Percentiles rank a stretch among this genome's conserved stretches.
These are phyloP conservation scores for Lentinula aciculospora DNA, from an alignment of 768 basidiomycete species.

Conservation along the genomic window DNA sequence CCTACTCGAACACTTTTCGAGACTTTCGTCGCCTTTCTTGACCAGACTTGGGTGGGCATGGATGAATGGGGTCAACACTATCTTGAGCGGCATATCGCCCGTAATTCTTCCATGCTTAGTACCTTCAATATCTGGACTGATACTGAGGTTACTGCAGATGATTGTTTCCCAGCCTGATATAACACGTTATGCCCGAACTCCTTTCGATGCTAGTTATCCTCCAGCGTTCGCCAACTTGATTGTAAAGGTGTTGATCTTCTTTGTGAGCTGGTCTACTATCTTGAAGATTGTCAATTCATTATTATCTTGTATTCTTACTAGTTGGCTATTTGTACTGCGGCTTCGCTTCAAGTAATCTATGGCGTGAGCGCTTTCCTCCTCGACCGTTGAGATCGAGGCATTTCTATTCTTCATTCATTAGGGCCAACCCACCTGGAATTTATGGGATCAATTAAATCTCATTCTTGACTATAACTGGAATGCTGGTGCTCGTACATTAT, in stretches of 20 bases:
- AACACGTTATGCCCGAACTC: conserved; percentile 15
- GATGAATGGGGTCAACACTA: conserved; percentile 12
- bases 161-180: background rate
- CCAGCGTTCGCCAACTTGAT: conserved; percentile 15
- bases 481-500: conserved; percentile 14
- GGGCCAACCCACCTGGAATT: background rate
- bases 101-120: conserved; percentile 9
- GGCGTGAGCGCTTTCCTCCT: conserved; percentile 5
- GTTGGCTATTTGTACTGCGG: conserved; percentile 16
- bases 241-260: conserved; percentile 9
- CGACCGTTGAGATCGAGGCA: conserved; percentile 1
- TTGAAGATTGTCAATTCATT: background rate
- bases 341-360: conserved; percentile 13
- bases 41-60: conserved; percentile 5
- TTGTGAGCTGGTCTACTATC: background rate
- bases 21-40: background rate
- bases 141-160: background rate
- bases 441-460: conserved; percentile 11
- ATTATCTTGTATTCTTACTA: conserved; percentile 7
- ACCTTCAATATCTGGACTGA: conserved; percentile 7
- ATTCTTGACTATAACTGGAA: conserved; percentile 16
- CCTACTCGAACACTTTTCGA: background rate
- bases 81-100: conserved; percentile 14
- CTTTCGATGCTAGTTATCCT: conserved; percentile 14
- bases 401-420: background rate